A percentile compares a stretch with the other conserved stretches of the same genome.
These are phyloP conservation scores for Aureobasidium melanogenum DNA, from an alignment of 2,329 filamentous ascomycete species.

Conservation along the genomic window DNA sequence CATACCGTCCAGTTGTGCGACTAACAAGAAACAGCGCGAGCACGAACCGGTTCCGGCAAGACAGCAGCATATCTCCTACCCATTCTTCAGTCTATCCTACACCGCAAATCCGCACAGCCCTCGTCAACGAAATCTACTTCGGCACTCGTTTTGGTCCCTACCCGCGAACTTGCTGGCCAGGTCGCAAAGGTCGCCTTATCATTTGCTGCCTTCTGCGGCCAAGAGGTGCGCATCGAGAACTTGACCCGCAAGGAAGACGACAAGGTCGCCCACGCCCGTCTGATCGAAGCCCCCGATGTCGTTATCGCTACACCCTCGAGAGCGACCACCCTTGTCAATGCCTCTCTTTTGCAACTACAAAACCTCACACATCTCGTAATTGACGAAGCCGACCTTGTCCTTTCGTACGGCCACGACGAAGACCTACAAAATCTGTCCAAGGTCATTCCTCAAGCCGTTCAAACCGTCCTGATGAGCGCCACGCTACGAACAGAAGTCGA, in stretches of 20 bases:
- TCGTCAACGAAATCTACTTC: slow-evolving; percentile 47
- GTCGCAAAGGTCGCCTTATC: slow-evolving; percentile 69
- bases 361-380: slow-evolving; percentile 72
- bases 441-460: slow-evolving; percentile 71
- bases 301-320: slow-evolving; percentile 86
- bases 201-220: slow-evolving; percentile 74
- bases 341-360: slow-evolving; percentile 59
- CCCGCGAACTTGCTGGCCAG: slow-evolving; percentile 87
- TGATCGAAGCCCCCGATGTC: slow-evolving; percentile 79
- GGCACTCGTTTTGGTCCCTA: slow-evolving; percentile 86
- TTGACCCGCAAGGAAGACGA: slow-evolving; percentile 85
- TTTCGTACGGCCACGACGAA: slow-evolving; percentile 90
- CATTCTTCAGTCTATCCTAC: slow-evolving; percentile 74
- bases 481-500: slow-evolving; percentile 85
- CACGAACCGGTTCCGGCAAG: slow-evolving; percentile 93
- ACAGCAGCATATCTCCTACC: slow-evolving; percentile 93
- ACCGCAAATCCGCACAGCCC: slow-evolving; percentile 57
- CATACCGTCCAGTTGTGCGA: not conserved
- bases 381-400: slow-evolving; percentile 87
- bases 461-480: slow-evolving; percentile 89
- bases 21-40: slow-evolving; percentile 53
- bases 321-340: slow-evolving; percentile 68
- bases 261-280: slow-evolving; percentile 74
- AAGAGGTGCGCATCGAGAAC: slow-evolving; percentile 74
- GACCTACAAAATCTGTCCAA: slow-evolving; percentile 74